Evolutionary conservation across 176 grass and related monocot genomes (phyloP).

Genomic region (Ampelocalamus luodianensis): DNA sequence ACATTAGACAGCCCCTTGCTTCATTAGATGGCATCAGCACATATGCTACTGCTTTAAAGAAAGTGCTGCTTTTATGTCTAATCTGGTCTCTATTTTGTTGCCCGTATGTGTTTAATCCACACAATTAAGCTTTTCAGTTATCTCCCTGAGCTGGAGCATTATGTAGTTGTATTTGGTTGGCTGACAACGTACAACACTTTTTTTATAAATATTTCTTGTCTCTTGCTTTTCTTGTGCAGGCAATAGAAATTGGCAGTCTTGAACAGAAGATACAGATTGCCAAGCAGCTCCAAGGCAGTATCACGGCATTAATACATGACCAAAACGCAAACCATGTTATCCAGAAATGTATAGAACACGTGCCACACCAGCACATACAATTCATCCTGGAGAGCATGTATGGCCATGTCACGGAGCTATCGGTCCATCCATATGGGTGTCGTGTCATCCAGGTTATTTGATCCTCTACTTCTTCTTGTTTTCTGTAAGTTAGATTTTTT

Average conservation of each 20-base stretch:
- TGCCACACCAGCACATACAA: slow-evolving; percentile 3
- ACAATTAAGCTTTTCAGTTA: neutral
- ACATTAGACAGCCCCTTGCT: neutral
- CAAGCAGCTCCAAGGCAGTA: neutral
- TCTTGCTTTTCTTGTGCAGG: neutral
- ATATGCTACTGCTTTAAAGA: neutral
- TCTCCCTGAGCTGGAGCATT: neutral
- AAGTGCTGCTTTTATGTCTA: neutral
- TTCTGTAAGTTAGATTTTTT: neutral
- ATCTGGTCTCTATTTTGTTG: neutral
- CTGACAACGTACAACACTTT: neutral
- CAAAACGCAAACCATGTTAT: slow-evolving; percentile 32
- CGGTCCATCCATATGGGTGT: slow-evolving; percentile 13
- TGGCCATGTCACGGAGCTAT: slow-evolving; percentile 4
- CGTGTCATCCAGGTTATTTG: slow-evolving; percentile 1
- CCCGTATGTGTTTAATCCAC: neutral
- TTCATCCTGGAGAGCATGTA: slow-evolving; percentile 7
- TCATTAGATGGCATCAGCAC: neutral
- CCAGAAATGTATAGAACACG: slow-evolving; percentile 22
- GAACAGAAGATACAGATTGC: slow-evolving; percentile 7
- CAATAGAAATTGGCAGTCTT: slow-evolving; percentile 14
- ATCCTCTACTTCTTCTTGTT: neutral
- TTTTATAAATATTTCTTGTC: neutral
- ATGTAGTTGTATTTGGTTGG: neutral
- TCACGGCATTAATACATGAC: slow-evolving; percentile 3